These are phyloP conservation scores for Leishmania amazonensis DNA, from an alignment of 208 protist species.

Conservation along the genomic window DNA sequence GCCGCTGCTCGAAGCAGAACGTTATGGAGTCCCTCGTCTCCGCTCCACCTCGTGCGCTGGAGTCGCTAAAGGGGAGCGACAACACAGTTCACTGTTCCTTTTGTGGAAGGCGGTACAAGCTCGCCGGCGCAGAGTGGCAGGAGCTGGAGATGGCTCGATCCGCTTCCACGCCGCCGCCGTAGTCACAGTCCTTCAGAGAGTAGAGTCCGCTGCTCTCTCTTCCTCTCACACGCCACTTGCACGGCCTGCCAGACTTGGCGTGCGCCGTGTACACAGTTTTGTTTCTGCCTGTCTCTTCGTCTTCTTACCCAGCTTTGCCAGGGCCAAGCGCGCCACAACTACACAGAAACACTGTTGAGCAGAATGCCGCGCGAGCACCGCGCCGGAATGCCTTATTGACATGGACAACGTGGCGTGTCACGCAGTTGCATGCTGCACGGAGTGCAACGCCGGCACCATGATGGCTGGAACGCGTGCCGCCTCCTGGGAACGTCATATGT, in stretches of 20 bases:
- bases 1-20: conserved; percentile 65
- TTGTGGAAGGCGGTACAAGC: conserved; percentile 41
- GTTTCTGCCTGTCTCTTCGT: background rate
- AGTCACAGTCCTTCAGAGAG: background rate
- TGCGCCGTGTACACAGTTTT: background rate
- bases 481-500: background rate
- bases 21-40: conserved; percentile 42
- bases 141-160: conserved; percentile 26
- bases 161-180: background rate
- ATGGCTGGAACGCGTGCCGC: background rate
- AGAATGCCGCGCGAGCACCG: background rate
- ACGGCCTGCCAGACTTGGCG: background rate
- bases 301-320: background rate
- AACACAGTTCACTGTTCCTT: conserved; percentile 38
- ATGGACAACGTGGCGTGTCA: background rate
- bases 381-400: background rate
- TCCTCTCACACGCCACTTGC: background rate
- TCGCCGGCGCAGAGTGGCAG: conserved; percentile 42
- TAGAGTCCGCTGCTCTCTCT: background rate
- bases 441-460: background rate
- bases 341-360: background rate
- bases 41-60: conserved; percentile 13
- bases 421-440: background rate
- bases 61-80: conserved; percentile 14
- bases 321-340: background rate